These are phyloP conservation scores for Sindora glabra DNA, from an alignment of 306 rosid genomes.

Conservation along the genomic window DNA sequence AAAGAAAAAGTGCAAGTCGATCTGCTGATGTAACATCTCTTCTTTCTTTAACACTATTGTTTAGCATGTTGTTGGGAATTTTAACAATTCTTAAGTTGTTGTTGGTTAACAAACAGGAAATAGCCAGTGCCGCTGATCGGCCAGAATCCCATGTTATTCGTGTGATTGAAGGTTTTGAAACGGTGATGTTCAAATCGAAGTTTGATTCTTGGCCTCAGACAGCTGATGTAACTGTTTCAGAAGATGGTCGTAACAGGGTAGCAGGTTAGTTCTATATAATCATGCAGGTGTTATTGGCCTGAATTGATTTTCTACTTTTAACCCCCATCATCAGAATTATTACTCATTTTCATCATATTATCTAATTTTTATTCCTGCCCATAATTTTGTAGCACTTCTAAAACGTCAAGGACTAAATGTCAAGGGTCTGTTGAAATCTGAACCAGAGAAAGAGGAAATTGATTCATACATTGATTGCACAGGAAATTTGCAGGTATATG, in stretches of 20 bases:
- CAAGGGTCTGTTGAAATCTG: conserved; percentile 90
- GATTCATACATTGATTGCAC: conserved; percentile 92
- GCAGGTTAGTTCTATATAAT: conserved; percentile 68
- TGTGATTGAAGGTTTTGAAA: conserved; percentile 94
- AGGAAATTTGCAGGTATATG: conserved; percentile 78
- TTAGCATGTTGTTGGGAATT: conserved; percentile 12
- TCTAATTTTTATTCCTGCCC: conserved; percentile 15
- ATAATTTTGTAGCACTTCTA: conserved; percentile 67
- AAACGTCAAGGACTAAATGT: conserved; percentile 97
- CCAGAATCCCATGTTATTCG: conserved; percentile 65
- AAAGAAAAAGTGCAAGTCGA: conserved; percentile 72
- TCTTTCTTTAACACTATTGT: conserved; percentile 12
- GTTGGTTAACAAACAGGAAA: conserved; percentile 42
- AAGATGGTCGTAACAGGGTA: conserved; percentile 98
- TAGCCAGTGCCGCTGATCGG: conserved; percentile 42
- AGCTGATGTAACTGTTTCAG: conserved; percentile 52
- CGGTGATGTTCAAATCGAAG: conserved; percentile 81
- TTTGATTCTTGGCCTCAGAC: conserved; percentile 86
- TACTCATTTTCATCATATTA: not conserved
- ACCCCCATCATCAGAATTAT: not conserved
- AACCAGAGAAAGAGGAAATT: conserved; percentile 90
- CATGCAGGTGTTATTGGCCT: conserved; percentile 10
- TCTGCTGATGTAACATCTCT: conserved; percentile 69
- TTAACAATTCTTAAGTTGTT: conserved; percentile 18
- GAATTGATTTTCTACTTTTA: conserved; percentile 6